Conservation (phyloP, 2,329 filamentous ascomycete species). For the Penicillium glabrum region DNA sequence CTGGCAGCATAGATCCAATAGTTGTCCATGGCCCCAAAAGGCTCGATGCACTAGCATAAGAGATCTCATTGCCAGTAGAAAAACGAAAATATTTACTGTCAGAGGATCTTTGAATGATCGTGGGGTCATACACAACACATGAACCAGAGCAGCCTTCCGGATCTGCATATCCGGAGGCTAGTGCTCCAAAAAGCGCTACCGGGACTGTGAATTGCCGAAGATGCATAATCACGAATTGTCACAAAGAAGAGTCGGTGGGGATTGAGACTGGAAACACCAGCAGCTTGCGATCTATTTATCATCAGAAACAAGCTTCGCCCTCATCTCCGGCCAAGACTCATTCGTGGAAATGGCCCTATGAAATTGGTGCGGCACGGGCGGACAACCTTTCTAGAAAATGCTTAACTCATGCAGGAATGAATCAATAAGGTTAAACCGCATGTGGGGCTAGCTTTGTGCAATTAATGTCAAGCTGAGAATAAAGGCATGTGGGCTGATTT, state of each 20-base stretch:
- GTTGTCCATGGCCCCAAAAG: slow-evolving; percentile 54
- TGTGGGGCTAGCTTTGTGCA: slow-evolving; percentile 3
- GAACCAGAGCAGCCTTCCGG: slow-evolving; percentile 32
- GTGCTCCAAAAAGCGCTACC: slow-evolving; percentile 10
- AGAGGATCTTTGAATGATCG: slow-evolving; percentile 46
- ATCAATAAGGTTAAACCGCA: slow-evolving; percentile 4
- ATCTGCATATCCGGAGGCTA: slow-evolving; percentile 29
- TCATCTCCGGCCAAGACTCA: neutral
- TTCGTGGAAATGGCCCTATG: slow-evolving; percentile 12
- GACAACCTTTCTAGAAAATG: neutral
- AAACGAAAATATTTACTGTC: slow-evolving; percentile 56
- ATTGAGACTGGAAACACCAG: neutral
- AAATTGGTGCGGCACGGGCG: neutral
- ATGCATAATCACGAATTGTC: slow-evolving; percentile 4
- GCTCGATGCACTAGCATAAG: slow-evolving; percentile 48
- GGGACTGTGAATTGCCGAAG: neutral
- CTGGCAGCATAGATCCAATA: slow-evolving; percentile 47
- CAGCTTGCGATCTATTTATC: neutral
- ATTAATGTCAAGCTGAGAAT: neutral
- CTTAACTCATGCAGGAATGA: neutral
- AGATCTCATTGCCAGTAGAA: slow-evolving; percentile 52
- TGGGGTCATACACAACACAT: slow-evolving; percentile 48
- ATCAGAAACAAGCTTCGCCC: neutral
- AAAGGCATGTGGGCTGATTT: neutral
- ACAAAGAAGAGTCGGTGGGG: neutral